A percentile compares a stretch with the other conserved stretches of the same genome.
phyloP scores from a whole-genome alignment of 768 basidiomycete species.

The Mycena galericulata region DNA sequence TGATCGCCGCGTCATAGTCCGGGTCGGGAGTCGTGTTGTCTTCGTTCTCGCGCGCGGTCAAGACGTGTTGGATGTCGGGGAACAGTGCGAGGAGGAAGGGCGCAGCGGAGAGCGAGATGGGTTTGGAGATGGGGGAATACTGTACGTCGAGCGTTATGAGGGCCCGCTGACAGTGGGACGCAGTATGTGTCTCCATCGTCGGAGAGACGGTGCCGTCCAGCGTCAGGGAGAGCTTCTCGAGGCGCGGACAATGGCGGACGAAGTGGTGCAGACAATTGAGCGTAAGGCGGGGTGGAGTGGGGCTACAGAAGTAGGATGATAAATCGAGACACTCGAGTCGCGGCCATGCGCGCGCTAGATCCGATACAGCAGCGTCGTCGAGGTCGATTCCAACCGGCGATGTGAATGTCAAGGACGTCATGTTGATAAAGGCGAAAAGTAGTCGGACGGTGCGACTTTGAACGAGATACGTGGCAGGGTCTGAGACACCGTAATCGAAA shows the following conservation, averaged over 20 bases:
- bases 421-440: too few species aligned
- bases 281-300: neutral
- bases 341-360: constrained; percentile 11
- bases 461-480: too few species aligned
- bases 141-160: neutral
- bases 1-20: too few species aligned
- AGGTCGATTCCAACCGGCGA: neutral
- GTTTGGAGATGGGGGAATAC: neutral
- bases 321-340: neutral
- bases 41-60: too few species aligned
- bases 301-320: neutral
- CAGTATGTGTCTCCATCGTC: neutral
- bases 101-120: too few species aligned
- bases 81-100: too few species aligned
- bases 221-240: neutral
- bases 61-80: too few species aligned
- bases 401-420: too few species aligned
- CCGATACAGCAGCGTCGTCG: neutral
- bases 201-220: constrained; percentile 9
- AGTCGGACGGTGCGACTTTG: too few species aligned
- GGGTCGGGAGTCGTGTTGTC: too few species aligned
- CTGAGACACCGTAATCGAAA: too few species aligned
- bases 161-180: neutral
- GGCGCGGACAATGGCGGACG: neutral
- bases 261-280: neutral